Evolutionary conservation across 2,329 filamentous ascomycete genomes (phyloP).

Genomic region (Epichloe amarillans): DNA sequence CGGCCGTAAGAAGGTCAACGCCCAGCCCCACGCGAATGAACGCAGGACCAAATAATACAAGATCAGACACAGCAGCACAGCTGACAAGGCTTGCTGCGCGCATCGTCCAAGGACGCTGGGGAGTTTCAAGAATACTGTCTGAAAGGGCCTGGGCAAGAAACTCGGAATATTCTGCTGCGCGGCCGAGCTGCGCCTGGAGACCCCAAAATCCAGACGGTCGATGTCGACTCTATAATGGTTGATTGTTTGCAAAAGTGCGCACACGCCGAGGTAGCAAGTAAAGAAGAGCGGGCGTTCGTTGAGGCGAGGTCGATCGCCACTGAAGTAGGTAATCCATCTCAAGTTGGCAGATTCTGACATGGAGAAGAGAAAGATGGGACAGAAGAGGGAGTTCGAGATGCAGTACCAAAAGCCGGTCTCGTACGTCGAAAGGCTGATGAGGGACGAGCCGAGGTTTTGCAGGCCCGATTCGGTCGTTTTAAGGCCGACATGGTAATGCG

Average conservation of each 20-base stretch:
- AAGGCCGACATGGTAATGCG: conserved; percentile 63
- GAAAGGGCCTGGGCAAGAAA: conserved; percentile 18
- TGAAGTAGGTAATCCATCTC: conserved; percentile 58
- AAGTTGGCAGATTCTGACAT: conserved; percentile 47
- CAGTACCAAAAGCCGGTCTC: conserved; percentile 66
- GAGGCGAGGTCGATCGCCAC: conserved; percentile 57
- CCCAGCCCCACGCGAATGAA: conserved; percentile 51
- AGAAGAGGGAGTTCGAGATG: conserved; percentile 67
- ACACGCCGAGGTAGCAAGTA: conserved; percentile 52
- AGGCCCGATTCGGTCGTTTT: conserved; percentile 58
- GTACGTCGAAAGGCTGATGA: conserved; percentile 45
- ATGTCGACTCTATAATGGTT: conserved; percentile 61
- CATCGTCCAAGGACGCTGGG: conserved; percentile 25
- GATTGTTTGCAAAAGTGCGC: conserved; percentile 57
- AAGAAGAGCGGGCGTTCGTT: conserved; percentile 83
- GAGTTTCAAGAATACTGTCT: conserved; percentile 24
- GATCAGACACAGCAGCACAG: conserved; percentile 33
- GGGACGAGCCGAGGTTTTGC: conserved; percentile 46
- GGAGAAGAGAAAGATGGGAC: conserved; percentile 68
- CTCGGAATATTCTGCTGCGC: conserved; percentile 12
- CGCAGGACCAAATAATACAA: conserved; percentile 53
- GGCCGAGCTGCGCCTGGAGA: conserved; percentile 11
- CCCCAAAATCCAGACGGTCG: conserved; percentile 45
- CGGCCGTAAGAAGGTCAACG: conserved; percentile 55
- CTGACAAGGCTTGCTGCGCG: conserved; percentile 25